These are phyloP conservation scores for Penicillium olsonii DNA, from an alignment of 2,329 filamentous ascomycete genomes.

Conservation along the genomic window DNA sequence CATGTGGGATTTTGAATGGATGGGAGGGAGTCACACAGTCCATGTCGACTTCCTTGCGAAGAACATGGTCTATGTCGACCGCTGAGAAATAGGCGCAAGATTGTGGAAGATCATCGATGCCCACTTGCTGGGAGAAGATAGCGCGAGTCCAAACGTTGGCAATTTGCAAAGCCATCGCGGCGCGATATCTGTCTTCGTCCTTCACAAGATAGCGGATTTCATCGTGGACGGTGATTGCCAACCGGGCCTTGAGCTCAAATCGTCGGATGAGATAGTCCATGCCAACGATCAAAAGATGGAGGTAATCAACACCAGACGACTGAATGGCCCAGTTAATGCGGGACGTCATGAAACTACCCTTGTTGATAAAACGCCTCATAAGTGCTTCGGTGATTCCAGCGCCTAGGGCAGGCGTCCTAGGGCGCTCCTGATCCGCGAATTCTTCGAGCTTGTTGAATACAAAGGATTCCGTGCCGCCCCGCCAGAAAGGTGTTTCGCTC, in stretches of 20 bases:
- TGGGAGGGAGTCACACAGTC: conserved; percentile 93
- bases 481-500: conserved; percentile 80
- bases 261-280: conserved; percentile 92
- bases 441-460: conserved; percentile 98
- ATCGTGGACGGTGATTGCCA: conserved; percentile 94
- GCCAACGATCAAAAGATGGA: conserved; percentile 85
- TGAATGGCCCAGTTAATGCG: conserved; percentile 99
- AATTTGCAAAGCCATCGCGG: conserved; percentile 89
- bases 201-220: conserved; percentile 94
- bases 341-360: conserved; percentile 89
- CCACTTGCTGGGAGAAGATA: conserved; percentile 96
- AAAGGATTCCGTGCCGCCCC: conserved; percentile 93
- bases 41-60: conserved; percentile 99
- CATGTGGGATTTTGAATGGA: conserved; percentile 72
- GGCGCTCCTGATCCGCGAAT: conserved; percentile 91
- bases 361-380: conserved; percentile 82
- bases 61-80: conserved; percentile 88
- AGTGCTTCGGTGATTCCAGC: conserved; percentile 96
- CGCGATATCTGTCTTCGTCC: conserved; percentile 80
- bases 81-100: conserved; percentile 94
- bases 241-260: conserved; percentile 80
- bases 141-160: conserved; percentile 95
- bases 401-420: conserved; percentile 86
- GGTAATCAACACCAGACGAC: conserved; percentile 93
- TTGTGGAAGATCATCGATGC: conserved; percentile 92